Base-by-base conservation (phyloP, 2,329 filamentous ascomycete species). In the Lithohypha guttulata region DNA sequence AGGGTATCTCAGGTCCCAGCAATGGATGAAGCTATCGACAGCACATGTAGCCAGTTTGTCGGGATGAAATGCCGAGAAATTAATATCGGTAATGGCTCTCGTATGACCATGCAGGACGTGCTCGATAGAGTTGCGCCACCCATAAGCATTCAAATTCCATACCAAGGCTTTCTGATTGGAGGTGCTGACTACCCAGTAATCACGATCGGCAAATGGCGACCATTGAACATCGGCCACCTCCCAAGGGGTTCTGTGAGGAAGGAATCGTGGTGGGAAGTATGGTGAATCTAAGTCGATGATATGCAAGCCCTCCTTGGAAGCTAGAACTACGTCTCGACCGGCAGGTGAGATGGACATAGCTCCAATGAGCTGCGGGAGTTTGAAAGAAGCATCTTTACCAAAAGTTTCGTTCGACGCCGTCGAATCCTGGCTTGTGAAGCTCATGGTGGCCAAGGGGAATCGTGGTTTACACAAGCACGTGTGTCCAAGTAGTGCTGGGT, bases 221-320 rank as follows among this genome's bases (percentile, higher is more conserved):
- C 89, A 95, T 60, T 95, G 89, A 20, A 94, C 87, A 59, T 95
- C 89, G 8, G 89, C 86, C 4, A 94, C 87, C 36, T 93, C 78
- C 85, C 87, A 95, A n/a, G 84, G 81, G 29, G 85, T 79, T 40
- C 84, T 81, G 60, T 93, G 84, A 46, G 81, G 81, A 51, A 95
- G 71, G 53, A 86, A 81, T 13, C 86, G 80, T 13, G 89, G 89
- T 7, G 82, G 81, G 43, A 81, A 91, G 56, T 86, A 91, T 1
- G 85, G 85, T 8, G 79, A 86, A 62, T 95, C 87, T 32, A 95
- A 70, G 53, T 95, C 87, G 54, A 95, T 87, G 50, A 95, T 85
- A 55, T 89, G 81, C 40, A 95, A 71, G 32, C 87, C 87, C 54
- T 91, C 81, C 38, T 84, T 84, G 35, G 85, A 93, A 39, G 86